A percentile compares a stretch with the other conserved stretches of the same genome.
Evolutionary conservation across 2,329 filamentous ascomycete genomes (phyloP).

Genomic region (Fusarium piperis): DNA sequence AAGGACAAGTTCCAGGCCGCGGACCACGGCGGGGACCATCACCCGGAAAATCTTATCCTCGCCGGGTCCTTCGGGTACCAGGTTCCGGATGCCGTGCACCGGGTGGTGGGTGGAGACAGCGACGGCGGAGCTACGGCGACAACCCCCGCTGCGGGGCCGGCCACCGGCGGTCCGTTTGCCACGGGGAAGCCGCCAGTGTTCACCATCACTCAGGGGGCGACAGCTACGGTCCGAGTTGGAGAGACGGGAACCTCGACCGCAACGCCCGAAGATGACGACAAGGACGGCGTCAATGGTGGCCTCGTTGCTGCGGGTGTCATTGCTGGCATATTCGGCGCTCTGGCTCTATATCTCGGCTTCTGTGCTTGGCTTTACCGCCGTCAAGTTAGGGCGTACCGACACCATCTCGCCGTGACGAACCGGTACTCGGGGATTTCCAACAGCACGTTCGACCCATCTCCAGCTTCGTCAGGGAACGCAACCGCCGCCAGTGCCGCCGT

Average conservation of each 20-base stretch:
- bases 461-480: constrained; percentile 37
- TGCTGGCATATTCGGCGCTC: constrained; percentile 70
- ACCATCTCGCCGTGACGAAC: constrained; percentile 73
- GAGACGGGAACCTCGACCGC: constrained; percentile 43
- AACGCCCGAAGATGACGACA: neutral
- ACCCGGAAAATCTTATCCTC: constrained; percentile 57
- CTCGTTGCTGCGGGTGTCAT: constrained; percentile 63
- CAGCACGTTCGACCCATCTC: constrained; percentile 46
- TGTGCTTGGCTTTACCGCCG: constrained; percentile 79
- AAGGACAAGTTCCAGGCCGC: constrained; percentile 69
- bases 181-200: constrained; percentile 77
- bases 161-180: constrained; percentile 74
- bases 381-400: constrained; percentile 75
- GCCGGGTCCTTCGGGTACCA: constrained; percentile 60
- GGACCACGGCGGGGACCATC: constrained; percentile 65
- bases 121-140: constrained; percentile 64
- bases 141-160: constrained; percentile 58
- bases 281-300: constrained; percentile 46
- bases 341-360: constrained; percentile 74
- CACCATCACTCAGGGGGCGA: constrained; percentile 66
- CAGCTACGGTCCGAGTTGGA: constrained; percentile 52
- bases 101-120: constrained; percentile 60
- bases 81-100: constrained; percentile 62
- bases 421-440: constrained; percentile 59
- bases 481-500: constrained; percentile 12